Conservation (phyloP, 345 rosid genomes). For the Salix arbutifolia region DNA sequence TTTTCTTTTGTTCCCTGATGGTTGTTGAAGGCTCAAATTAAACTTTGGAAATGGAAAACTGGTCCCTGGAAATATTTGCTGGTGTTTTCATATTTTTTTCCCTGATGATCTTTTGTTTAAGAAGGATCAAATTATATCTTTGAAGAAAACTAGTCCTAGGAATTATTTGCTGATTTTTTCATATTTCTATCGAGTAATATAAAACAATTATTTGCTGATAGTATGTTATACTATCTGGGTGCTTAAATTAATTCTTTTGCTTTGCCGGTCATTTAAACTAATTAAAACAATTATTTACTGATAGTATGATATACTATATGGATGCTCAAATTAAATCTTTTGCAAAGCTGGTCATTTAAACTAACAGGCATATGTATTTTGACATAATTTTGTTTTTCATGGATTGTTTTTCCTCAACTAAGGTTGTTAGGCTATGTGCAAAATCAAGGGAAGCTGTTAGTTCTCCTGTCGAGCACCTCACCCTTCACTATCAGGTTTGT, state of each 20-base stretch:
- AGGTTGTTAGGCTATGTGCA: conserved; percentile 99
- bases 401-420: conserved; percentile 13
- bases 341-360: background rate
- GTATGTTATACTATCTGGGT: background rate
- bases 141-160: background rate
- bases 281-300: background rate
- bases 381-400: background rate
- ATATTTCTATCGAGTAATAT: background rate
- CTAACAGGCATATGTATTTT: background rate
- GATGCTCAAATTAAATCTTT: background rate
- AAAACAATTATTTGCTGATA: background rate
- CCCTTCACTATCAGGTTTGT: conserved; percentile 98
- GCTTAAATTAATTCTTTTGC: background rate
- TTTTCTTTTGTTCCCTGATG: background rate
- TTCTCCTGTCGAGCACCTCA: conserved; percentile 98
- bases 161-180: background rate
- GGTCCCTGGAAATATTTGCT: background rate
- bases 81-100: background rate
- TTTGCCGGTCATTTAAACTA: background rate
- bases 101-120: background rate
- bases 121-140: background rate
- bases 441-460: conserved; percentile 99
- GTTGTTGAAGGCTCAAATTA: background rate
- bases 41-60: background rate
- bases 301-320: no score